Percentiles rank a stretch among this genome's conserved stretches.
Evolutionary conservation across 306 rosid genomes (phyloP).

Genomic region (Cucumis hystrix): DNA sequence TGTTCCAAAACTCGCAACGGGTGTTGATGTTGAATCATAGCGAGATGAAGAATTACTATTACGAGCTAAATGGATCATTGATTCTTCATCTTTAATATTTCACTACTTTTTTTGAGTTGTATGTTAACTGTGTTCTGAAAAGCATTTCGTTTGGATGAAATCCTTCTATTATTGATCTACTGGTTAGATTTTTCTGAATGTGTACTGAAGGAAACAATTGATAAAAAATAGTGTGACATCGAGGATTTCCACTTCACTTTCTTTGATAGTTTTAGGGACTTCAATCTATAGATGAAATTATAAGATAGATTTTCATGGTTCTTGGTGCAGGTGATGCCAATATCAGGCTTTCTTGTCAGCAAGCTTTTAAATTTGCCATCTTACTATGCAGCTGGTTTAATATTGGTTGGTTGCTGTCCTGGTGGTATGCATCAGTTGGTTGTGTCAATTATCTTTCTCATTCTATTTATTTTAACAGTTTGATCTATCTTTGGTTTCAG

Average conservation of each 20-base stretch:
- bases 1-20: neutral
- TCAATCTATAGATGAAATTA: neutral
- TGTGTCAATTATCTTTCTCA: neutral
- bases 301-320: neutral
- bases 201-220: neutral
- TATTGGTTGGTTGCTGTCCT: slow-evolving; percentile 73
- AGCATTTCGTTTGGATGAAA: neutral
- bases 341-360: slow-evolving; percentile 59
- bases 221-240: neutral
- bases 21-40: neutral
- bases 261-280: neutral
- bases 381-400: slow-evolving; percentile 79
- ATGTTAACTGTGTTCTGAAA: neutral
- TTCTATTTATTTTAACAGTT: neutral
- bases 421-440: slow-evolving; percentile 41
- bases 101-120: neutral
- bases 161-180: neutral
- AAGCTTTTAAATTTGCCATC: slow-evolving; percentile 67
- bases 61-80: neutral
- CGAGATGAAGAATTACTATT: neutral
- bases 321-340: slow-evolving; percentile 72
- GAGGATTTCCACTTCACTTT: neutral
- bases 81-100: neutral
- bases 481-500: slow-evolving; percentile 34
- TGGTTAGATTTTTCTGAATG: no score